Evolutionary conservation across 805 yeast genomes (phyloP), one percentile per base, ranked within the genome.

Genomic region (Saccharomycopsis sp.): DNA sequence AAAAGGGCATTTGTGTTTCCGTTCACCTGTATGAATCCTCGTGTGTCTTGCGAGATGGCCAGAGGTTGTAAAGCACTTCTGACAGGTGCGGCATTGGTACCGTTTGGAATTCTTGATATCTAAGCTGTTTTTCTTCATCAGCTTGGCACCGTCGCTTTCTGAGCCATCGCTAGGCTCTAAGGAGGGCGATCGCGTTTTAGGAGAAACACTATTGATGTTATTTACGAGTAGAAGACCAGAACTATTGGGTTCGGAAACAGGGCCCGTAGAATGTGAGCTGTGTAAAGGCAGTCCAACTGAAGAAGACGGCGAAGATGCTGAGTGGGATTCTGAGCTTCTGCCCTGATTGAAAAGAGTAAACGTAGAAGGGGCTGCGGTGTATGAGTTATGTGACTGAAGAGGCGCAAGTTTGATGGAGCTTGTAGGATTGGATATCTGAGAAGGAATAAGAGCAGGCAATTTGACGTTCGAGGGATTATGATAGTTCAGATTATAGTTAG

Each of bases 11-110:
- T 73, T 71, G 69, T 88, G 95, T 64, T 89, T 90, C 65, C 91
- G 79, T 65, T 90, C 97, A 24, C 97, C 97, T 0, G 97, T 90
- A 70, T 91, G 97, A 37, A 91, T 89, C 54, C 97, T 75, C 61
- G 85, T 79, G 70, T 91, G 97, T 62, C 97, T 79, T 5, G 97
- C 96, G 62, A 91, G 75, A 70, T 91, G 97, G 15, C 97, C 97
- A 3, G 94, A 87, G 0, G 97, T 89, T 1, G 97, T 89, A 67
- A 90, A 89, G 2, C 80, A 74, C 57, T 85, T 77, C 0, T 73
- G 69, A 65, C 91, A 86, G 0, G 74, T 73, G 61, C 79, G 79
- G 64, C 89, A 84, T 21, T 70, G 71, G 65, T 84, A 83, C 60
- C 75, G 80, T 58, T 61, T 61, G 24, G 50, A 24, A 29, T 61